phyloP scores from a whole-genome alignment of 768 basidiomycete genomes.

The Pilatotrama ljubarskyi region DNA sequence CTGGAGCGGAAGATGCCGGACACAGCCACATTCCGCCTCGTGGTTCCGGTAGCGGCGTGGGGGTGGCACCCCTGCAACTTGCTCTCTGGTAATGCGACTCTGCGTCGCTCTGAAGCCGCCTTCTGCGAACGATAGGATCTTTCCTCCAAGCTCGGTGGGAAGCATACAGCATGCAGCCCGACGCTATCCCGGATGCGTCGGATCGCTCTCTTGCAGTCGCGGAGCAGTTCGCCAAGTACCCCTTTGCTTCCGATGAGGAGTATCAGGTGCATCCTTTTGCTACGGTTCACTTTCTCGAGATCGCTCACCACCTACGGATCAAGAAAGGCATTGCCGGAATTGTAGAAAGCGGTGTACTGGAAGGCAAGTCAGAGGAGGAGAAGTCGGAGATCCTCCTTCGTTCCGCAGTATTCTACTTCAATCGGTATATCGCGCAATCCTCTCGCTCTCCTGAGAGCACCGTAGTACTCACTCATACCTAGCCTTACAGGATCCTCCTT shows the following conservation, averaged over 20 bases:
- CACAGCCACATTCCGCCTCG: too few relatives aligned
- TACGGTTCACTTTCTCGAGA: not conserved
- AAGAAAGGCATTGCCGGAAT: conserved; percentile 71
- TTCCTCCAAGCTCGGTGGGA: too few relatives aligned
- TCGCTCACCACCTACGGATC: not conserved
- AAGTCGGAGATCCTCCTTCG: conserved; percentile 50
- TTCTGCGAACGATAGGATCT: too few relatives aligned
- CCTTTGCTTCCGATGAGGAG: conserved; percentile 55
- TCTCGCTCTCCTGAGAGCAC: too few relatives aligned
- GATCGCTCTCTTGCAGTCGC: too few relatives aligned
- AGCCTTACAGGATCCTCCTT: conserved; percentile 35
- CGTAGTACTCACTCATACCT: conserved; percentile 15
- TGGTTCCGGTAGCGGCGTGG: too few relatives aligned
- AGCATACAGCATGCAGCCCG: too few relatives aligned
- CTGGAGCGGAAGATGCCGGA: conserved; percentile 1
- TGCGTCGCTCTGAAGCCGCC: too few relatives aligned
- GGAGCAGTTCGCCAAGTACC: conserved; percentile 43
- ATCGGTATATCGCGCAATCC: conserved; percentile 52
- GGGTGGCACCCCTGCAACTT: too few relatives aligned
- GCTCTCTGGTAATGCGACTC: too few relatives aligned
- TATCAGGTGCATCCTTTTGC: conserved; percentile 52
- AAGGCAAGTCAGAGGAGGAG: conserved; percentile 38
- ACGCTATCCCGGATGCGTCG: too few relatives aligned
- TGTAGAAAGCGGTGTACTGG: conserved; percentile 42
- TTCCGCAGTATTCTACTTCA: conserved; percentile 73